Base-by-base conservation (phyloP, 306 rosid genomes). In the Prunus armeniaca region DNA sequence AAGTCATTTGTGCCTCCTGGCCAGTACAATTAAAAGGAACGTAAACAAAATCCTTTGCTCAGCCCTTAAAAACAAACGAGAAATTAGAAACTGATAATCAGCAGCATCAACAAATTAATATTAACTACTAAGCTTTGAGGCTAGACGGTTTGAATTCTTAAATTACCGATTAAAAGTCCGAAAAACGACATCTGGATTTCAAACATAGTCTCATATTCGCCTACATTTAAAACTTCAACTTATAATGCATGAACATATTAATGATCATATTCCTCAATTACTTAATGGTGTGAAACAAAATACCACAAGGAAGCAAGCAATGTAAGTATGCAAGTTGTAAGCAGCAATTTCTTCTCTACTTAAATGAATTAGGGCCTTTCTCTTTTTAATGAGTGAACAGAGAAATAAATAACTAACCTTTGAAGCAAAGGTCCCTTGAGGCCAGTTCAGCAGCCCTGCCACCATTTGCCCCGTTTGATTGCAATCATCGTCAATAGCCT, bases 401-500 rank as follows among this genome's bases (percentile, higher is more conserved):
- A 79, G 8, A 32, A 32, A 49, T 76, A 46, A 7, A 38, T 6
- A 49, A 80, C 89, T 67, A 71, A 96, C 99, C 96, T 89, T 96
- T 5, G 98, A 96, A 78, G 98, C 97, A 89, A 92, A 96, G 67
- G 99, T 96, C 68, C 93, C 99, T 67, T 89, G 98, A 71, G 98
- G 96, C 99, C 98, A 96, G 84, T 91, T 90, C 78, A 96, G 88
- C 41, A 92, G 93, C 72, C 98, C 99, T 49, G 97, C 98, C 6
- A 89, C 67, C 97, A 96, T 96, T 86, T 96, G 96, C 73, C 99
- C 99, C 9, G 97, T 93, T 82, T 96, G 98, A 84, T 96, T 92
- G 90, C 99, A 96, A 83, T 91, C 99, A 81, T 96, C 99, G 78
- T 96, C 98, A 71, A 92, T 96, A 71, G 99, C 99, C 98, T 92